A percentile compares a stretch with the other conserved stretches of the same genome.
Conservation (phyloP, 345 rosid species). For the Populus simonii region DNA sequence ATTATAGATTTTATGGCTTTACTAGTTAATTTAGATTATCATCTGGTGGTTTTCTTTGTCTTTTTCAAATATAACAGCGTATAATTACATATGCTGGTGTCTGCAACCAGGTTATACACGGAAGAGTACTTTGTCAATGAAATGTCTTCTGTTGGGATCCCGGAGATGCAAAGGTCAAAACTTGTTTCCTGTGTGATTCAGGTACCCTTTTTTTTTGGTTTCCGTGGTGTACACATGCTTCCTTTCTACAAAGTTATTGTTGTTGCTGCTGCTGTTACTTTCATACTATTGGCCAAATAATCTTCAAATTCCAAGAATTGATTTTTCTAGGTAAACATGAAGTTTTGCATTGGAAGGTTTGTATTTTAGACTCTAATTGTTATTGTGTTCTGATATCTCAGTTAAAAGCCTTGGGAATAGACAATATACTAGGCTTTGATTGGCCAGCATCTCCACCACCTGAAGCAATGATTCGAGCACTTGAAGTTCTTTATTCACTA, state of each 20-base stretch:
- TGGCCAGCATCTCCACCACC: conserved; percentile 97
- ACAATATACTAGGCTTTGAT: conserved; percentile 86
- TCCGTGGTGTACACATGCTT: too few relatives aligned
- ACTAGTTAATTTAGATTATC: background rate
- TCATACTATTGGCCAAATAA: background rate
- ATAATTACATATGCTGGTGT: conserved; percentile 5
- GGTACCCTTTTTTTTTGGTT: conserved; percentile 40
- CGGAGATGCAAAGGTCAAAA: conserved; percentile 93
- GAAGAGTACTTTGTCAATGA: conserved; percentile 77
- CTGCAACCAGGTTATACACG: conserved; percentile 65
- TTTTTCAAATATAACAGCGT: background rate
- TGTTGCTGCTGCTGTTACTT: background rate
- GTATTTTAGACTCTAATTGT: background rate
- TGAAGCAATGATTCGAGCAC: conserved; percentile 85
- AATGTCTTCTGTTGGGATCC: conserved; percentile 84
- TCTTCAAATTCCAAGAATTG: background rate
- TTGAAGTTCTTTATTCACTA: conserved; percentile 89
- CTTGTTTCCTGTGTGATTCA: conserved; percentile 88
- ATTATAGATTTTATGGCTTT: background rate
- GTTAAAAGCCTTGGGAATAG: conserved; percentile 94
- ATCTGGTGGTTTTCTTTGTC: background rate
- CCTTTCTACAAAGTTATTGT: background rate
- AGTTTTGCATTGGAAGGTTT: background rate
- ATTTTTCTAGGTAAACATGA: background rate
- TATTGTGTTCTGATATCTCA: conserved; percentile 29